Evolutionary conservation across 306 rosid genomes (phyloP).

Genomic region (Pyrus betulifolia): DNA sequence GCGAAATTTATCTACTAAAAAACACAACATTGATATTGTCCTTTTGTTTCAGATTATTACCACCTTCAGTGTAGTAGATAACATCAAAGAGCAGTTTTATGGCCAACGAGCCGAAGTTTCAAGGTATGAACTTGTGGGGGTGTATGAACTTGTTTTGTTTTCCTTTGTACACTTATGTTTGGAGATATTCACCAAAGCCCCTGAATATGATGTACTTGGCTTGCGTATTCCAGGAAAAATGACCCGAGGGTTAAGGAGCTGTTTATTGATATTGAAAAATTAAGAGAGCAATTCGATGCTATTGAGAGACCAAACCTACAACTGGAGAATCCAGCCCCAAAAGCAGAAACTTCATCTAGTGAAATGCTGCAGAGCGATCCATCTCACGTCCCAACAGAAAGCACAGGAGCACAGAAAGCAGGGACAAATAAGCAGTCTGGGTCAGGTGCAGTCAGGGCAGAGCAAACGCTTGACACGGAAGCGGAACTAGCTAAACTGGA

Average conservation of each 20-base stretch:
- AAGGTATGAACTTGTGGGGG: conserved; percentile 39
- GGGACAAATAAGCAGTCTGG: conserved; percentile 29
- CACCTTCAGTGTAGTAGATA: conserved; percentile 92
- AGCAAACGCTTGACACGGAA: conserved; percentile 49
- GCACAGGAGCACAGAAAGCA: conserved; percentile 20
- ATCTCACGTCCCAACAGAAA: conserved; percentile 23
- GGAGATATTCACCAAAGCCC: background rate
- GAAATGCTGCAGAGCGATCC: conserved; percentile 31
- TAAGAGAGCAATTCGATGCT: conserved; percentile 57
- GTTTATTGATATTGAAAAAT: conserved; percentile 58
- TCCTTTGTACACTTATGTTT: background rate
- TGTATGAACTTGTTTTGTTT: background rate
- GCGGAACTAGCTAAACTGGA: conserved; percentile 86
- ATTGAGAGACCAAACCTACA: conserved; percentile 82
- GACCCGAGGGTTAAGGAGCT: conserved; percentile 66
- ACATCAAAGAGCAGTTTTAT: conserved; percentile 82
- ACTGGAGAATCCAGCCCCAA: conserved; percentile 58
- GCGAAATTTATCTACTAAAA: background rate
- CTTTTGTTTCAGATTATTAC: conserved; percentile 69
- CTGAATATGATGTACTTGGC: conserved; percentile 7
- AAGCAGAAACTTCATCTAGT: conserved; percentile 37
- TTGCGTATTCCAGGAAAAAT: conserved; percentile 55
- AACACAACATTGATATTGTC: conserved; percentile 1
- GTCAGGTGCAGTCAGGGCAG: conserved; percentile 33
- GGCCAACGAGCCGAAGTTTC: conserved; percentile 52